Percentiles rank a stretch among this genome's conserved stretches.
Conservation (phyloP, 306 rosid species). For the Vigna radiata region DNA sequence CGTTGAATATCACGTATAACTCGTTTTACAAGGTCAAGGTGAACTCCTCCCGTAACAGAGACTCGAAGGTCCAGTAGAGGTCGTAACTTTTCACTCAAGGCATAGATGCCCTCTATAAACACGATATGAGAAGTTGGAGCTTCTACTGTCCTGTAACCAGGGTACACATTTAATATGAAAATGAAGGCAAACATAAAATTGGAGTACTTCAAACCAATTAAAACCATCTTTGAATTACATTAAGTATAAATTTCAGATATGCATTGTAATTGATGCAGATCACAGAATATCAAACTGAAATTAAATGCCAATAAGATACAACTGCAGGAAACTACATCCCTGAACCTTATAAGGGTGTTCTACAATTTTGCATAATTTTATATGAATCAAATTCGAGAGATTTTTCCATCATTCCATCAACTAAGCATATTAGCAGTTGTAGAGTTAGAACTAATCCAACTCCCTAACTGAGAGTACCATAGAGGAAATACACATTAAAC, state of each 20-base stretch:
- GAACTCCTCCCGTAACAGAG: conserved; percentile 99
- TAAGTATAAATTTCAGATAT: conserved; percentile 24
- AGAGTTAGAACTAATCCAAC: too few species aligned
- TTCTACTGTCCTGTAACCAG: conserved; percentile 86
- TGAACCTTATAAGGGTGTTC: background rate
- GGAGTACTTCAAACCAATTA: conserved; percentile 17
- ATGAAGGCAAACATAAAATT: conserved; percentile 18
- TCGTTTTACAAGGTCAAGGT: conserved; percentile 97
- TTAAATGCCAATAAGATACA: background rate
- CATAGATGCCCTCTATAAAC: conserved; percentile 97
- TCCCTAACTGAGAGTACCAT: background rate
- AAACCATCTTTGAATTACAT: conserved; percentile 28
- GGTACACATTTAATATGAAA: conserved; percentile 31
- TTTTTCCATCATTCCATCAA: too few species aligned
- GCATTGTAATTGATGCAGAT: conserved; percentile 8
- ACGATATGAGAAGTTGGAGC: conserved; percentile 90
- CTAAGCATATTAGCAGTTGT: too few species aligned
- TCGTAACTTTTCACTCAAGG: conserved; percentile 91
- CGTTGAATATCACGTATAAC: conserved; percentile 97
- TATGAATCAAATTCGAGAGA: too few species aligned
- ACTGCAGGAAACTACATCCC: conserved; percentile 2
- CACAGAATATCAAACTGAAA: conserved; percentile 9
- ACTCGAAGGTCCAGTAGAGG: conserved; percentile 92
- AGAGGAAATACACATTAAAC: background rate
- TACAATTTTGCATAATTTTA: background rate